Evolutionary conservation across 441 rosid genomes (phyloP), one percentile per base, ranked within the genome.

Genomic region (Biscutella auriculata): DNA sequence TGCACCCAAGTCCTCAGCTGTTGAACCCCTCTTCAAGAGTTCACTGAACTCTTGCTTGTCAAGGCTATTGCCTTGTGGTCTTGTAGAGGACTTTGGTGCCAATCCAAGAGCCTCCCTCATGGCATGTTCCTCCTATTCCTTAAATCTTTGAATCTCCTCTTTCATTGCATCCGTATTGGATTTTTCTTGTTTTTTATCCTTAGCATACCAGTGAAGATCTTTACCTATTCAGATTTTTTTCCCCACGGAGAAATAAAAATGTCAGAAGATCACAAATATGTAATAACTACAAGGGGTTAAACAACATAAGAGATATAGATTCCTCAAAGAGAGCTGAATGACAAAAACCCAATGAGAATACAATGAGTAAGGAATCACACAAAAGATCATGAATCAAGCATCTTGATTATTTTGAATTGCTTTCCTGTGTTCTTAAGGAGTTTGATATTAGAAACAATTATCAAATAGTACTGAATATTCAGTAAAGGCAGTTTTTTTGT

Each of bases 51-150:
- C 98, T 34, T 88, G 95, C 78, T 93, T 93, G 73, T 93, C 98
- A 45, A 93, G 92, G 43, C 90, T 81, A 65, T 74, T 87, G 46
- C 90, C 90, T 69, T 83, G 98, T 60, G 90, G 82, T 19, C 76
- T 80, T 55, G 69, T 64, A 58, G 87, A 72, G 40, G 87, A 77
- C 76, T 87, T 87, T 26, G 98, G 95, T 63, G 95, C 98, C 68
- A 88, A 76, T 14, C 98, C 98, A 67, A 93, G 92, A 60, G 96
- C 97, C 73, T 88, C 98, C 79, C 93, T 87, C 98, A 93, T 88
- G 68, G 95, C 83, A 59, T 85, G 97, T 67, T 93, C 97, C 79
- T 88, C 97, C 68, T 93, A 84, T 70, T 93, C 97, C 65, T 93
- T 88, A 34, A 93, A 69, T 72, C 96, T 80, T 69, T 73, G 75